A percentile compares a stretch with the other conserved stretches of the same genome.
These are phyloP conservation scores for Monilinia fructicola DNA, from an alignment of 2,329 filamentous ascomycete species.

Conservation along the genomic window DNA sequence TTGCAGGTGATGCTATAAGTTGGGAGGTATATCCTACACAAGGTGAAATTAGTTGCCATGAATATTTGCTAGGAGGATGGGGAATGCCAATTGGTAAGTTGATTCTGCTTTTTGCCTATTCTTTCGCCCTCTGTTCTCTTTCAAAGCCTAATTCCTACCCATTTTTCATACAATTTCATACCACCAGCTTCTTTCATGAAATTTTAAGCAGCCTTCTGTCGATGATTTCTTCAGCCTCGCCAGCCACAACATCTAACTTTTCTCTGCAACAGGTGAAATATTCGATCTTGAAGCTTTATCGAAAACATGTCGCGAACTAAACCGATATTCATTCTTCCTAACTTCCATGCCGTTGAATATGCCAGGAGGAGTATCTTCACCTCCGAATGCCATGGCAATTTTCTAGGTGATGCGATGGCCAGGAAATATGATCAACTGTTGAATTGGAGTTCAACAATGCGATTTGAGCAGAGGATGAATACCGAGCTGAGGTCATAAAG, in stretches of 20 bases:
- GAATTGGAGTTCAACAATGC: not conserved
- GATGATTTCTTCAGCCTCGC: not conserved
- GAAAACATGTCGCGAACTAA: constrained; percentile 51
- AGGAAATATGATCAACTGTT: not conserved
- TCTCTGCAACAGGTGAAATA: constrained; percentile 38
- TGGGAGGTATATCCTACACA: constrained; percentile 14
- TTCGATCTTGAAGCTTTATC: constrained; percentile 39
- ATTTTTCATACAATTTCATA: not conserved
- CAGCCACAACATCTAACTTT: not conserved
- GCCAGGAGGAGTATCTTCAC: constrained; percentile 33
- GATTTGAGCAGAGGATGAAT: not conserved
- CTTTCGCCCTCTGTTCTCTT: not conserved
- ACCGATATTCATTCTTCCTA: constrained; percentile 60
- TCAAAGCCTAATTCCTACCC: not conserved
- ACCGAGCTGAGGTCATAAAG: not conserved
- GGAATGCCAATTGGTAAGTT: constrained; percentile 32
- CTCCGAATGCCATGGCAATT: constrained; percentile 36
- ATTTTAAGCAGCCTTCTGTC: no score
- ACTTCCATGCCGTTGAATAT: constrained; percentile 58
- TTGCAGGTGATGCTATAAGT: constrained; percentile 18
- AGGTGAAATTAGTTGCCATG: constrained; percentile 12
- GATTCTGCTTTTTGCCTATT: not conserved
- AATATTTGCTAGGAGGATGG: constrained; percentile 16
- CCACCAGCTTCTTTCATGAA: not conserved
- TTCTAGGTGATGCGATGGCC: constrained; percentile 15